These are phyloP conservation scores for Pestalotiopsis sp. DNA, from an alignment of 2,329 filamentous ascomycete genomes.

Conservation along the genomic window DNA sequence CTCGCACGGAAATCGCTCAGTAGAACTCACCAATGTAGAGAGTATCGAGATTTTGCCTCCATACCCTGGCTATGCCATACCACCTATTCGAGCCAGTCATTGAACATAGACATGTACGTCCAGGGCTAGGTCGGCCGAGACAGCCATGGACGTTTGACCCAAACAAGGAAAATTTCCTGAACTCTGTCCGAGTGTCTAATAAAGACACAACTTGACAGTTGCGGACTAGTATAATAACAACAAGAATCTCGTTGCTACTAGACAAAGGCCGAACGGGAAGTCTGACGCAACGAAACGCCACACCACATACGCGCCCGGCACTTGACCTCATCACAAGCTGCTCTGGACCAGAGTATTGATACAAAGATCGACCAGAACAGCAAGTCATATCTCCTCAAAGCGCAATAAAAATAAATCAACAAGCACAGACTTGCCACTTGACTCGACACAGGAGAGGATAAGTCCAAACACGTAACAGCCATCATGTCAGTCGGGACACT, in stretches of 20 bases:
- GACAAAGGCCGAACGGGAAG: neutral
- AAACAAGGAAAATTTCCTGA: neutral
- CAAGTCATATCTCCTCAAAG: neutral
- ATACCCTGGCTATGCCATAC: neutral
- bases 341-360: neutral
- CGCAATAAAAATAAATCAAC: too few species aligned
- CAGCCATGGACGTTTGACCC: neutral
- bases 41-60: neutral
- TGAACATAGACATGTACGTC: neutral
- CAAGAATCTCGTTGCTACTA: neutral
- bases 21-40: neutral
- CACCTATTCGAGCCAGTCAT: neutral
- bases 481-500: slow-evolving; percentile 8
- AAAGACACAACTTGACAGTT: neutral
- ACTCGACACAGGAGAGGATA: neutral
- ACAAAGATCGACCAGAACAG: neutral
- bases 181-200: neutral
- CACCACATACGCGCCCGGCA: neutral
- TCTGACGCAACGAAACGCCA: neutral
- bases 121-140: neutral
- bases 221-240: neutral
- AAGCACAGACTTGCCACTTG: too few species aligned
- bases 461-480: neutral
- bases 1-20: neutral
- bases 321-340: neutral